A percentile compares a stretch with the other conserved stretches of the same genome.
These are phyloP conservation scores for Phytophthora ramorum DNA, from an alignment of 352 stramenopile genomes.

Conservation along the genomic window DNA sequence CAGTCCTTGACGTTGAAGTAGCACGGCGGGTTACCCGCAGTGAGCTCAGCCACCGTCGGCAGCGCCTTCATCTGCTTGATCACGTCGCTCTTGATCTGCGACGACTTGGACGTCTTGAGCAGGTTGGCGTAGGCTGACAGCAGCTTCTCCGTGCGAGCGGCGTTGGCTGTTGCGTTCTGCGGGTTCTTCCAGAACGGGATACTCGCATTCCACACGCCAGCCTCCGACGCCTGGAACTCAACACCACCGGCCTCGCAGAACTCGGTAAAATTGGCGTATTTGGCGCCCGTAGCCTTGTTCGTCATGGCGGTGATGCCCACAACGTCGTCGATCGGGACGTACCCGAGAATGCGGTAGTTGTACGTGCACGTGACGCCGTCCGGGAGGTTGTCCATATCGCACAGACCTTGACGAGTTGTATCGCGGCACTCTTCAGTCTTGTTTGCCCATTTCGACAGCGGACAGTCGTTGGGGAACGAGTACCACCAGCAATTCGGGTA, in stretches of 20 bases:
- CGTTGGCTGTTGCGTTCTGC: constrained; percentile 55
- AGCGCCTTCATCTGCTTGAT: constrained; percentile 56
- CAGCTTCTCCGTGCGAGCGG: constrained; percentile 45
- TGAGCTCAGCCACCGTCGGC: constrained; percentile 48
- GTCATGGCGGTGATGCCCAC: constrained; percentile 75
- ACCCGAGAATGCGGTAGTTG: constrained; percentile 78
- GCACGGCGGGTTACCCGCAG: constrained; percentile 59
- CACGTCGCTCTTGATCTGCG: constrained; percentile 38
- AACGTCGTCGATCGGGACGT: constrained; percentile 74
- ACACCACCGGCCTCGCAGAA: constrained; percentile 66
- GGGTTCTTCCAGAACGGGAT: constrained; percentile 75
- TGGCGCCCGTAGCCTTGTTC: constrained; percentile 37
- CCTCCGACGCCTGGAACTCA: constrained; percentile 61
- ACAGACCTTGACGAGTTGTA: constrained; percentile 50
- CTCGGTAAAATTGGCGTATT: constrained; percentile 70
- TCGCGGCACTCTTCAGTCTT: constrained; percentile 59
- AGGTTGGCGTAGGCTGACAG: constrained; percentile 53
- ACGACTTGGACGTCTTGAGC: constrained; percentile 35
- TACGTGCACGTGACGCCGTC: constrained; percentile 75
- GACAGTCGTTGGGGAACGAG: constrained; percentile 63
- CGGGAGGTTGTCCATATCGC: constrained; percentile 48
- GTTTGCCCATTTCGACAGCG: constrained; percentile 35
- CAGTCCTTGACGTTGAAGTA: constrained; percentile 71
- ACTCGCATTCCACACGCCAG: constrained; percentile 43
- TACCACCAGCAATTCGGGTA: constrained; percentile 64